These are phyloP conservation scores for Acanthamoeba rhysodes DNA, from an alignment of 208 protist species.

Conservation along the genomic window DNA sequence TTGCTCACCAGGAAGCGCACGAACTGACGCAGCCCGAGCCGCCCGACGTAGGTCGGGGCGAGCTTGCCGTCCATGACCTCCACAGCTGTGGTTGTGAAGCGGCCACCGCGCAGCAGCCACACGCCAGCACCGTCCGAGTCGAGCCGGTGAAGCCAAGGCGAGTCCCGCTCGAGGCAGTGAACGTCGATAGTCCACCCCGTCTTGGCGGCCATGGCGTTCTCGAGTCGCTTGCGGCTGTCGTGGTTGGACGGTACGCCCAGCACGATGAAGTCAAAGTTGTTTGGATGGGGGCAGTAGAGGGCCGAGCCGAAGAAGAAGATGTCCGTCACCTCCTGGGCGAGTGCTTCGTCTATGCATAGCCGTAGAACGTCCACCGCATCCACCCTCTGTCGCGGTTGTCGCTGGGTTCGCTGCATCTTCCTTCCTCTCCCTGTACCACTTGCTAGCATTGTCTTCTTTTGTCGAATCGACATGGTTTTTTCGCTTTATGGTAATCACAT, in stretches of 20 bases:
- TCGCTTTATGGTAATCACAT: too few relatives aligned
- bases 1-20: constrained; percentile 6
- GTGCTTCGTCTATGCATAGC: not conserved
- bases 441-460: too few relatives aligned
- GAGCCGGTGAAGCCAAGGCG: not conserved
- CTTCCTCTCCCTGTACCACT: not conserved
- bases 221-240: not conserved
- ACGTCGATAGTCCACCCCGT: not conserved
- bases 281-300: not conserved
- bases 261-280: not conserved
- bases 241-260: not conserved
- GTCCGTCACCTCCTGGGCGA: not conserved
- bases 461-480: too few relatives aligned
- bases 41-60: not conserved
- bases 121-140: not conserved
- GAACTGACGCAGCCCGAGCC: not conserved
- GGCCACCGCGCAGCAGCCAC: not conserved
- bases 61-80: not conserved
- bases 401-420: not conserved
- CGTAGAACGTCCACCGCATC: not conserved
- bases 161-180: not conserved
- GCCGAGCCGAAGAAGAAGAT: not conserved
- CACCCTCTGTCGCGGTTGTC: not conserved
- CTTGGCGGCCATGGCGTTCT: not conserved
- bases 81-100: not conserved